phyloP scores from a whole-genome alignment of 805 yeast genomes.

The Suhomyces emberorum region DNA sequence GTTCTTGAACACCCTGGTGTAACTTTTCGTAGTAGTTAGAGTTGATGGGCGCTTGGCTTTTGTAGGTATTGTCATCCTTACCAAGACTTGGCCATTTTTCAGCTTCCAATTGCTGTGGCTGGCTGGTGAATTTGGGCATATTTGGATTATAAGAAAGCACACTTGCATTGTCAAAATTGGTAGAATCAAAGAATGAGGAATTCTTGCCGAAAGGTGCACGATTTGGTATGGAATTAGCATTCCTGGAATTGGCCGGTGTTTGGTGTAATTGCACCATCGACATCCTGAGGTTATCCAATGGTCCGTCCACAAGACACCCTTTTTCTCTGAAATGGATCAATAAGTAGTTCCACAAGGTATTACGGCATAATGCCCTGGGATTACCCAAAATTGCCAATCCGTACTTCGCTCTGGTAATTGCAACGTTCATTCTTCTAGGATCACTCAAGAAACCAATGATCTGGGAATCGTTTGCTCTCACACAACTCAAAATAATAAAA shows the following conservation, averaged over 20 bases:
- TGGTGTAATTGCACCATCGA: constrained; percentile 53
- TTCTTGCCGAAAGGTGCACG: constrained; percentile 9
- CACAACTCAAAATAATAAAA: constrained; percentile 42
- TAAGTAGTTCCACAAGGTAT: constrained; percentile 74
- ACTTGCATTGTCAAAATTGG: constrained; percentile 28
- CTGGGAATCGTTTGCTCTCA: constrained; percentile 41
- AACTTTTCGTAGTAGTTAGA: constrained; percentile 35
- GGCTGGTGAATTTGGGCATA: background rate
- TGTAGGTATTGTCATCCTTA: constrained; percentile 9
- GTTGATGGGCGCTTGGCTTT: constrained; percentile 12
- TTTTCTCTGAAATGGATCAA: constrained; percentile 75
- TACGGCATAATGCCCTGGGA: constrained; percentile 69
- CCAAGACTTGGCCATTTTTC: constrained; percentile 29
- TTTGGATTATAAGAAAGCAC: constrained; percentile 21
- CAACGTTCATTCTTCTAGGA: constrained; percentile 44
- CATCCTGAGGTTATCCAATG: constrained; percentile 72
- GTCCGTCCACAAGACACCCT: constrained; percentile 89
- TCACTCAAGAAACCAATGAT: constrained; percentile 42
- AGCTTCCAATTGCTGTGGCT: background rate
- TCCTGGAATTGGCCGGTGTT: constrained; percentile 1
- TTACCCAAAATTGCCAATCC: constrained; percentile 68
- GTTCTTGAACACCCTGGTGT: too few relatives aligned
- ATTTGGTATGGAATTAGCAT: background rate
- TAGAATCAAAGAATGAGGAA: constrained; percentile 10
- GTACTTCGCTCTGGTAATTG: constrained; percentile 42